Evolutionary conservation across 1,139 yeast species (phyloP).

Genomic region (Pichia sp.): DNA sequence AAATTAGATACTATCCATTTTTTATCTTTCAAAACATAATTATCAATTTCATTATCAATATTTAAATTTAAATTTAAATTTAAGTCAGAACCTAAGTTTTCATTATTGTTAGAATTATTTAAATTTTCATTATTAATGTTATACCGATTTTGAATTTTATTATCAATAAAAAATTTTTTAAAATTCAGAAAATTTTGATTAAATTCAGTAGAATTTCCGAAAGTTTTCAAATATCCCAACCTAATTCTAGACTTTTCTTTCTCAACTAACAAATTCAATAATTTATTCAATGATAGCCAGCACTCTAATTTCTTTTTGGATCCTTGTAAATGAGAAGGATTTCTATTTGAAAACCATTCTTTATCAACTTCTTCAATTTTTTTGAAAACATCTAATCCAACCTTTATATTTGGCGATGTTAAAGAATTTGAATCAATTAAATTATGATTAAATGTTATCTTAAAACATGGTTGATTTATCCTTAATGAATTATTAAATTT

Average conservation of each 20-base stretch:
- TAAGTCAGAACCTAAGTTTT: too few species aligned
- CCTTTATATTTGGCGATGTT: conserved; percentile 13
- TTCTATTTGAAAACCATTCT: conserved; percentile 16
- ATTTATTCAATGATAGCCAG: conserved; percentile 19
- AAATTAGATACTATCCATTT: conserved; percentile 25
- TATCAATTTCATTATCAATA: background rate
- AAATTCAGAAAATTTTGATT: conserved; percentile 3
- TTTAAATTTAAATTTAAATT: background rate
- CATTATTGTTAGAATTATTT: too few species aligned
- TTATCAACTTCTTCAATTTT: conserved; percentile 11
- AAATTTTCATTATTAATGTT: background rate
- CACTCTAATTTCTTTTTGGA: conserved; percentile 12
- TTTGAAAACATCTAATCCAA: conserved; percentile 13
- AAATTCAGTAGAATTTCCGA: conserved; percentile 6
- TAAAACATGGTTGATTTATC: conserved; percentile 15
- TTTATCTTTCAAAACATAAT: conserved; percentile 1
- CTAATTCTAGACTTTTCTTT: conserved; percentile 18
- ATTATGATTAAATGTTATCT: conserved; percentile 14
- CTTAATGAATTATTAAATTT: conserved; percentile 6
- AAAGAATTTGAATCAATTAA: conserved; percentile 13
- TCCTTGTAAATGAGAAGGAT: conserved; percentile 6
- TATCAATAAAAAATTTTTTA: background rate
- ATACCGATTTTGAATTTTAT: background rate
- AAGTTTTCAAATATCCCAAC: conserved; percentile 19
- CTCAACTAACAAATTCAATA: conserved; percentile 21